phyloP scores from a whole-genome alignment of 106 monocot species.

The Allium cepa region DNA sequence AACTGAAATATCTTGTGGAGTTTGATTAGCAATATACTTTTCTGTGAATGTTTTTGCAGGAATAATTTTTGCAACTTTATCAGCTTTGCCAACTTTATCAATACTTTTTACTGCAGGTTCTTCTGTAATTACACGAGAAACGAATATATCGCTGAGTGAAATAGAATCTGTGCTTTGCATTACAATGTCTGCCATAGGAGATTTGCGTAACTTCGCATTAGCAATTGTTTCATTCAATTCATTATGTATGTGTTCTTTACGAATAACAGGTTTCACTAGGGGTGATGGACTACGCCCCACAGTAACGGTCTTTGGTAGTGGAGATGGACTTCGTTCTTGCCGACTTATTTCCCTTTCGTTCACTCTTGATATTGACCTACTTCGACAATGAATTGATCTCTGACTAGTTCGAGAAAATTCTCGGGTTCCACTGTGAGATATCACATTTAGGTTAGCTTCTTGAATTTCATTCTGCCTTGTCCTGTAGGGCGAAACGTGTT shows the following conservation, averaged over 20 bases:
- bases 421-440: slow-evolving; percentile 1
- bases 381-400: not conserved
- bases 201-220: slow-evolving; percentile 14
- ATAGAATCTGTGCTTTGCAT: slow-evolving; percentile 20
- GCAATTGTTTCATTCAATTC: slow-evolving; percentile 25
- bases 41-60: slow-evolving; percentile 4
- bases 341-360: not conserved
- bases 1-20: slow-evolving; percentile 1
- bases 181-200: slow-evolving; percentile 12
- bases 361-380: slow-evolving; percentile 14
- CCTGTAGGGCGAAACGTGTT: slow-evolving; percentile 12
- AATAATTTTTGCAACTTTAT: not conserved
- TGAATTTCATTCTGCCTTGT: not conserved
- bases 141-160: slow-evolving; percentile 27
- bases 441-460: not conserved
- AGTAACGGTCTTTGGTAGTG: not conserved
- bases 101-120: slow-evolving; percentile 1
- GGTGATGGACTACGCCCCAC: slow-evolving; percentile 4
- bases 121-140: slow-evolving; percentile 18
- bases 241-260: not conserved
- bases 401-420: slow-evolving; percentile 6
- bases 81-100: not conserved
- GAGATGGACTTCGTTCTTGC: too few species aligned
- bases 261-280: not conserved
- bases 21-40: not conserved